These are phyloP conservation scores for Incumbomyces lentus DNA, from an alignment of 2,329 filamentous ascomycete species.

Conservation along the genomic window DNA sequence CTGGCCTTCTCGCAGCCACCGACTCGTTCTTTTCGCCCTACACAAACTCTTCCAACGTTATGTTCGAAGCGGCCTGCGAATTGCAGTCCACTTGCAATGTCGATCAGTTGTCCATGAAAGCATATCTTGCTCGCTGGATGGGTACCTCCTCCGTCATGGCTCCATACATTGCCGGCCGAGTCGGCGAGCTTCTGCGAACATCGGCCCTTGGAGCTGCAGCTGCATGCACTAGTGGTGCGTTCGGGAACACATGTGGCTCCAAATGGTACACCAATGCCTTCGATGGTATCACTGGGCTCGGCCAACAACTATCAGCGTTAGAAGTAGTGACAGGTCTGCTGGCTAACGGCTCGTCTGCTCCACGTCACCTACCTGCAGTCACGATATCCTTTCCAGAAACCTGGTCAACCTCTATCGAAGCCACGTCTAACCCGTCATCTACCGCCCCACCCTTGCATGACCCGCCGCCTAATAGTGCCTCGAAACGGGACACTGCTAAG, in stretches of 20 bases:
- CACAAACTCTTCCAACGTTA: constrained; percentile 40
- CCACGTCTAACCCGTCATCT: constrained; percentile 5
- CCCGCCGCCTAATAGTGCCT: constrained; percentile 1
- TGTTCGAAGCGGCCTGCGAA: constrained; percentile 60
- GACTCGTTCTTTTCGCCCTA: constrained; percentile 39
- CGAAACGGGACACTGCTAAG: constrained; percentile 1
- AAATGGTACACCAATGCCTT: constrained; percentile 48
- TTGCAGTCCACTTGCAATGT: constrained; percentile 49
- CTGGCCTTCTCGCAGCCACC: constrained; percentile 44
- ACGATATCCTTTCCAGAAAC: constrained; percentile 6
- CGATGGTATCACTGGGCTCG: constrained; percentile 51
- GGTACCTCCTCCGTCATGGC: constrained; percentile 50
- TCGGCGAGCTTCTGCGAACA: constrained; percentile 47
- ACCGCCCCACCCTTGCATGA: constrained; percentile 16
- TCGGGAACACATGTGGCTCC: constrained; percentile 52
- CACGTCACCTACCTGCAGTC: constrained; percentile 11
- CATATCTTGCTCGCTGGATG: constrained; percentile 58
- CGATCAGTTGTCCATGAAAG: constrained; percentile 66
- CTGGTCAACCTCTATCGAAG: neutral
- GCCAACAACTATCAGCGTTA: constrained; percentile 59
- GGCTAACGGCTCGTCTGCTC: constrained; percentile 19
- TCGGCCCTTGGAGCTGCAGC: constrained; percentile 51
- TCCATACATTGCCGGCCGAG: constrained; percentile 45
- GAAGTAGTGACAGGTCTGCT: constrained; percentile 39
- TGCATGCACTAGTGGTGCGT: constrained; percentile 50